A percentile compares a stretch with the other conserved stretches of the same genome.
Evolutionary conservation across 768 basidiomycete species (phyloP).

Genomic region (Pleurotus djamor): DNA sequence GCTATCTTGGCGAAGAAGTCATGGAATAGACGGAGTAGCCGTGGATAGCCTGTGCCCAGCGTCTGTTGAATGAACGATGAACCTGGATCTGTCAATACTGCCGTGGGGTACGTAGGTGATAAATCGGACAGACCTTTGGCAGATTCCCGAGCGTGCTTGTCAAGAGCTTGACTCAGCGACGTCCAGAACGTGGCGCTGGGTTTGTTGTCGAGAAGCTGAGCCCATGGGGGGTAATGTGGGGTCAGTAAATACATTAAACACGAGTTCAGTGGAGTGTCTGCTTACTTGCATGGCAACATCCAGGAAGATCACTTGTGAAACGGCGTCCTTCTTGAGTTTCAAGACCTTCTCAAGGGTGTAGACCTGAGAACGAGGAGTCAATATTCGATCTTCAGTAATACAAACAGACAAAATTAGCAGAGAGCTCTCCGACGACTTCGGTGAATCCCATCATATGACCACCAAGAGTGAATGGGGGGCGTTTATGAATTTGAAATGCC

Average conservation of each 20-base stretch:
- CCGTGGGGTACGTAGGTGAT: neutral
- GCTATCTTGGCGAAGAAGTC: slow-evolving; percentile 96
- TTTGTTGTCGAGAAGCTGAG: slow-evolving; percentile 81
- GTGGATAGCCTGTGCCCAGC: slow-evolving; percentile 82
- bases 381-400: neutral
- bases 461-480: neutral
- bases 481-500: too few relatives aligned
- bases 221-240: neutral
- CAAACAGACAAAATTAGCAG: neutral
- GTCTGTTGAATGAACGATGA: slow-evolving; percentile 93
- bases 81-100: slow-evolving; percentile 38
- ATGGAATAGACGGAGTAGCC: slow-evolving; percentile 87
- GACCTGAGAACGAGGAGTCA: slow-evolving; percentile 47
- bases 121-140: slow-evolving; percentile 56
- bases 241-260: too few relatives aligned
- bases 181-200: slow-evolving; percentile 94
- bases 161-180: slow-evolving; percentile 73
- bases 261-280: too few relatives aligned
- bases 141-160: slow-evolving; percentile 79
- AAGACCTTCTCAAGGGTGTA: slow-evolving; percentile 95
- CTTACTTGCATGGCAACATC: slow-evolving; percentile 91
- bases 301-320: slow-evolving; percentile 75
- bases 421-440: neutral
- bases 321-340: slow-evolving; percentile 80
- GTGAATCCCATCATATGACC: neutral